Evolutionary conservation across 768 basidiomycete species (phyloP).

Genomic region (Russula abietina): DNA sequence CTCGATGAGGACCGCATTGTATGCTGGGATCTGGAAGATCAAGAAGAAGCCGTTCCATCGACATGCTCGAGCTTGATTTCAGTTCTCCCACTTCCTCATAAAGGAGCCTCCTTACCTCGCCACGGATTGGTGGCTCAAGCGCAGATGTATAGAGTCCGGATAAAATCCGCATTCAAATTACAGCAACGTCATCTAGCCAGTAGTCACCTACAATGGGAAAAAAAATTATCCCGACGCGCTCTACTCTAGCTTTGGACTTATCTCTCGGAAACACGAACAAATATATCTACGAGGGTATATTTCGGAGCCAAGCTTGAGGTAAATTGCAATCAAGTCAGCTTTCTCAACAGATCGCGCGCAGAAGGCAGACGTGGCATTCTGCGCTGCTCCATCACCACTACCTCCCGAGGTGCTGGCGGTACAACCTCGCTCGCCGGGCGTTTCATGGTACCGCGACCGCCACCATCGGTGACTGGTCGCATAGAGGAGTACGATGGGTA

Average conservation of each 20-base stretch:
- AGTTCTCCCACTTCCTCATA: no score
- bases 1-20: background rate
- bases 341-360: conserved; percentile 14
- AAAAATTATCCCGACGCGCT: no score
- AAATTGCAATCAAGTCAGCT: conserved; percentile 3
- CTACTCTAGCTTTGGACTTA: background rate
- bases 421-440: no score
- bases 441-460: no score
- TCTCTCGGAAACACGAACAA: background rate
- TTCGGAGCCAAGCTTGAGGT: background rate
- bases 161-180: no score
- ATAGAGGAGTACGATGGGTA: conserved; percentile 11
- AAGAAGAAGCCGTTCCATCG: no score
- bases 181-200: no score
- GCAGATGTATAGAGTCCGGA: no score
- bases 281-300: background rate
- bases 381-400: background rate
- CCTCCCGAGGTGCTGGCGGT: background rate
- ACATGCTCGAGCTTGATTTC: no score
- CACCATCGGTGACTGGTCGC: background rate
- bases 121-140: no score
- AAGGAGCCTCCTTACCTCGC: no score
- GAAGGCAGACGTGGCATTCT: conserved; percentile 21
- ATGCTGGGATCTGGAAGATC: conserved; percentile 1
- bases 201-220: no score